phyloP scores from a whole-genome alignment of 177 flowering plant genomes.

The Vitis hybrid region DNA sequence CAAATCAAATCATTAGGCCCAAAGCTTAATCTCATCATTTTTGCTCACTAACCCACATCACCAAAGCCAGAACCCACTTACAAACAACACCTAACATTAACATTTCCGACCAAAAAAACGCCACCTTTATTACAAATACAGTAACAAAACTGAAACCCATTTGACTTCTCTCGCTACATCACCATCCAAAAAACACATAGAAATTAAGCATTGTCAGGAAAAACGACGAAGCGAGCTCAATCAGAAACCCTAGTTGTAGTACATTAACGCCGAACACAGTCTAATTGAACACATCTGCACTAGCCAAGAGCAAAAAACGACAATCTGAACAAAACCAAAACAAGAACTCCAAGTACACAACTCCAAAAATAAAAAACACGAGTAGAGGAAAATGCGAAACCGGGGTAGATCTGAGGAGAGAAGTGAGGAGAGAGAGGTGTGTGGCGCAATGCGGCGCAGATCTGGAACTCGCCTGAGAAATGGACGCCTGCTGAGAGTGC shows the following conservation, averaged over 20 bases:
- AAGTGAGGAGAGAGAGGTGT: neutral
- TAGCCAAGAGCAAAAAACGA: neutral
- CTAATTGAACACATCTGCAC: neutral
- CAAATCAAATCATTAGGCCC: no score
- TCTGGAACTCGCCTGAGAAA: neutral
- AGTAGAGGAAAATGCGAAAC: neutral
- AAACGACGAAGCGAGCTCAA: neutral
- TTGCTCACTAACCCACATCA: neutral
- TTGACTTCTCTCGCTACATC: neutral
- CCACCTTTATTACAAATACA: neutral
- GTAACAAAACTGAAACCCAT: neutral
- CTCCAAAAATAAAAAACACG: no score
- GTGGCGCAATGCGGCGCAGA: neutral
- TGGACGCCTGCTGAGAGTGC: neutral
- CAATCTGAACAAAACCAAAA: neutral
- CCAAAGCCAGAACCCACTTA: neutral
- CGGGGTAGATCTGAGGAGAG: neutral
- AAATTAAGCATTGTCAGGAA: no score
- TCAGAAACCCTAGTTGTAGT: neutral
- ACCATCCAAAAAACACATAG: neutral
- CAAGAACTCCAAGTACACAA: neutral
- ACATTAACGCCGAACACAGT: neutral
- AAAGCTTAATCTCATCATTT: neutral
- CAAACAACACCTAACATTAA: neutral
- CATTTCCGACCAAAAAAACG: neutral